phyloP scores from a whole-genome alignment of 257 asterid genomes.

The Ligustrum vulgare region DNA sequence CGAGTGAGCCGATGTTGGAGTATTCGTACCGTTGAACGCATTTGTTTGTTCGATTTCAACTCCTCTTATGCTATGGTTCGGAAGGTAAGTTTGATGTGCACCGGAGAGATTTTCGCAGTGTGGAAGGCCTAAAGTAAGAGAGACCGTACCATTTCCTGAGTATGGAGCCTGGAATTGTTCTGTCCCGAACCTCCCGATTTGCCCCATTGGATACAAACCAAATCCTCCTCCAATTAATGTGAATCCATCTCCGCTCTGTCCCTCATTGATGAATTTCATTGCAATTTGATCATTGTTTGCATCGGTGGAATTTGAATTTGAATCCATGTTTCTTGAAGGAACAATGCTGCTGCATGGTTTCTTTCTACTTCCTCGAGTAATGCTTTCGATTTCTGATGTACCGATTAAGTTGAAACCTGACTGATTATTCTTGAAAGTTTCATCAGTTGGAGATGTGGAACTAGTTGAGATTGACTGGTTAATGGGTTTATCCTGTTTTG shows the following conservation, averaged over 20 bases:
- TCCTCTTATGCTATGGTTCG: conserved; percentile 50
- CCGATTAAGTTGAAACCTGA: conserved; percentile 62
- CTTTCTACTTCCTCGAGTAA: conserved; percentile 66
- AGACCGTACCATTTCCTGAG: conserved; percentile 62
- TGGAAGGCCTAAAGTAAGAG: conserved; percentile 88
- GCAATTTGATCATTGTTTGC: conserved; percentile 40
- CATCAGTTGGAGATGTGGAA: conserved; percentile 43
- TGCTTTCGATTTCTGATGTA: conserved; percentile 57
- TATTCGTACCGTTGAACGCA: conserved; percentile 45
- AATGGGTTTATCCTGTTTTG: conserved; percentile 33
- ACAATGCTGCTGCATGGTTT: conserved; percentile 55
- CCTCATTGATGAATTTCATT: conserved; percentile 48
- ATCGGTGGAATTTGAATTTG: conserved; percentile 39
- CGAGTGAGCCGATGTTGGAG: conserved; percentile 50
- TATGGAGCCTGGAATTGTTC: conserved; percentile 71
- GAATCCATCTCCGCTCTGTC: conserved; percentile 64
- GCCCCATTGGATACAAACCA: conserved; percentile 72
- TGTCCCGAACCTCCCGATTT: conserved; percentile 63
- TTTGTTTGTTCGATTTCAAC: conserved; percentile 52
- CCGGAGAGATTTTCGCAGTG: conserved; percentile 75
- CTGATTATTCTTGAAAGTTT: conserved; percentile 39
- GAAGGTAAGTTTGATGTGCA: conserved; percentile 59
- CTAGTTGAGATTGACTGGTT: conserved; percentile 36
- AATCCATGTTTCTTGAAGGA: conserved; percentile 47
- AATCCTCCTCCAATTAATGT: conserved; percentile 82